These are phyloP conservation scores for Betula pendula DNA, from an alignment of 306 rosid species.

Conservation along the genomic window DNA sequence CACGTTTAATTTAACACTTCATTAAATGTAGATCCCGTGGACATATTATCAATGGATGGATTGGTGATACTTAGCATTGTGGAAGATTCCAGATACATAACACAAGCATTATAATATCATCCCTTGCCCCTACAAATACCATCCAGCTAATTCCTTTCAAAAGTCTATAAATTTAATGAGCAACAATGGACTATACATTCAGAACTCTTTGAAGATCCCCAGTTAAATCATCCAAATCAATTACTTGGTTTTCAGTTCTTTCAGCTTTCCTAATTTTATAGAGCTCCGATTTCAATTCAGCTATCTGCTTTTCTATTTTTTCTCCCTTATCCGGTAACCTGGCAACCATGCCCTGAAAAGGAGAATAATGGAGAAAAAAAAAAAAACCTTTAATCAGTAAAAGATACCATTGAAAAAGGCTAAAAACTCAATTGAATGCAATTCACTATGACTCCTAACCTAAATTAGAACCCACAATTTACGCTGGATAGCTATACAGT, in stretches of 20 bases:
- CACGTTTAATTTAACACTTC: background rate
- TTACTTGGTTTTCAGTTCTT: conserved; percentile 30
- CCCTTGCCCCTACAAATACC: background rate
- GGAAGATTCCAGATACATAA: background rate
- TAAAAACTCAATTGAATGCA: background rate
- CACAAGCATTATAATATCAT: background rate
- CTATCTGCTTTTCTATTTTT: conserved; percentile 54
- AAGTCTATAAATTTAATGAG: background rate
- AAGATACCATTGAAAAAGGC: background rate
- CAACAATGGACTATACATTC: conserved; percentile 47
- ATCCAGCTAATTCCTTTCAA: background rate
- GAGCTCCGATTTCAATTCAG: conserved; percentile 53
- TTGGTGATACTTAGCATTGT: background rate
- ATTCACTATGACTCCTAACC: background rate
- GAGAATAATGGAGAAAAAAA: background rate
- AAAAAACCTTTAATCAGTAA: background rate
- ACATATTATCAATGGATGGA: background rate
- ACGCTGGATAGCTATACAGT: no score
- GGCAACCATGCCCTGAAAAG: conserved; percentile 60
- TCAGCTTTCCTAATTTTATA: conserved; percentile 30
- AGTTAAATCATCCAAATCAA: conserved; percentile 60
- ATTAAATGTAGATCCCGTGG: background rate
- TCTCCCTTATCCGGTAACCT: conserved; percentile 80
- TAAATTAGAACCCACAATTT: background rate
- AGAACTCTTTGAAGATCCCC: conserved; percentile 49